A percentile compares a stretch with the other conserved stretches of the same genome.
Evolutionary conservation across 2,329 filamentous ascomycete genomes (phyloP).

Genomic region (Ceratocystis albifundus): DNA sequence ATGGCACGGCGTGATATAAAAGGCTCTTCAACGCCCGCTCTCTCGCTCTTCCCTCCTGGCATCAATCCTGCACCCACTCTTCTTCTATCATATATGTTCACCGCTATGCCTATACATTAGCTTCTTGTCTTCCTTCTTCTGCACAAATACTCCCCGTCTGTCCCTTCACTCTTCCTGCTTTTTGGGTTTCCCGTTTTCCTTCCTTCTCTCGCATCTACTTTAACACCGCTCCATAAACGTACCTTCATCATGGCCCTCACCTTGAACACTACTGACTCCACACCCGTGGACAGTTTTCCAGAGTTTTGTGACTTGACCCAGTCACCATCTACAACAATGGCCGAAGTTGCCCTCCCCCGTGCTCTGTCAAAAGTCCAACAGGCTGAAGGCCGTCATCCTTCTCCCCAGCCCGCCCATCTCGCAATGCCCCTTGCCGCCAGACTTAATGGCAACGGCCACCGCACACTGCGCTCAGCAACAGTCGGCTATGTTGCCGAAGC

Average conservation of each 20-base stretch:
- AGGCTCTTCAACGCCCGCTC: background rate
- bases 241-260: constrained; percentile 32
- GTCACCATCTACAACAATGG: constrained; percentile 25
- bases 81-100: background rate
- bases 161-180: background rate
- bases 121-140: background rate
- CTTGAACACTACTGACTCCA: constrained; percentile 33
- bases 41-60: background rate
- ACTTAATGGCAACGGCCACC: constrained; percentile 50
- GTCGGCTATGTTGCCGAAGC: constrained; percentile 90
- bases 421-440: constrained; percentile 50
- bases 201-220: background rate
- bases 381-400: constrained; percentile 39
- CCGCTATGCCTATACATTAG: constrained; percentile 4
- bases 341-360: constrained; percentile 20
- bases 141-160: background rate
- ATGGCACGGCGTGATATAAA: constrained; percentile 18
- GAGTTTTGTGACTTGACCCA: constrained; percentile 36
- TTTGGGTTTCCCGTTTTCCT: background rate
- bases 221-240: background rate
- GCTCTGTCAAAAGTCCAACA: constrained; percentile 14
- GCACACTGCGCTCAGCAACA: constrained; percentile 73
- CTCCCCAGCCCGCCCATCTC: constrained; percentile 79
- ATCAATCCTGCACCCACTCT: constrained; percentile 4
- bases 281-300: constrained; percentile 35